Evolutionary conservation across 2,329 filamentous ascomycete species (phyloP), one percentile per base, ranked within the genome.

Genomic region (Cladosporium sp.): DNA sequence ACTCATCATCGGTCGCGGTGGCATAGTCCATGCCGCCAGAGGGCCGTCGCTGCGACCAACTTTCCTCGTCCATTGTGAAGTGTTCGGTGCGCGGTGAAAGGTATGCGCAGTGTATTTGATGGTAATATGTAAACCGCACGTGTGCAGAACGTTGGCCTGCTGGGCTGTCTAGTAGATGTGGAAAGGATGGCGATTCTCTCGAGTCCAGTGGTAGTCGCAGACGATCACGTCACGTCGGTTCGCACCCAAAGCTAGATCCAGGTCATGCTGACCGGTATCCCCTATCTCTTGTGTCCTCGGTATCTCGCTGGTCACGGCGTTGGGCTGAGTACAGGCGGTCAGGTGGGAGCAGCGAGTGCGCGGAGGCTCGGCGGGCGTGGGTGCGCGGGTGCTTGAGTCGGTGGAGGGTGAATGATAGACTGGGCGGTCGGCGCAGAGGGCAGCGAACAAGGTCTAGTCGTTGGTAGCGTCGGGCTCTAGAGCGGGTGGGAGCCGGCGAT

Each of bases 11-110:
- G 44, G 58, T 59, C 3, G 65, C 54, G 9, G 66, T 63, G 12
- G 62, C 62, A 59, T 69, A 70, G 59, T 70, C 66, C 62, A 70
- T 65, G 59, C 50, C 67, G 32, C 61, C 64, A 5, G 61, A 62
- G 17, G 65, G 65, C 17, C 66, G 60, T 24, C 63, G 58, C 44
- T 47, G 40, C 37, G 45, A 58, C 64, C 65, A 67, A 42, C 36
- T 50, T 17, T 50, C 50, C 20, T 36, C 57, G 17, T 55, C 57
- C 57, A 59, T 59, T 7, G 15, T 57, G 17, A 36, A 5, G n/a
- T 2, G 7, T 40, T 28, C 9, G 22, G 42, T 28, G 15, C 13
- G 15, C 19, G 7, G 17, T 10, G 12, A 10, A 32, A 9, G 28
- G 3, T 7, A 20, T 32, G 15, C 25, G 44, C 25, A 48, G 24